Conservation (phyloP, 129 eudicot species). For the Lactuca saligna region DNA sequence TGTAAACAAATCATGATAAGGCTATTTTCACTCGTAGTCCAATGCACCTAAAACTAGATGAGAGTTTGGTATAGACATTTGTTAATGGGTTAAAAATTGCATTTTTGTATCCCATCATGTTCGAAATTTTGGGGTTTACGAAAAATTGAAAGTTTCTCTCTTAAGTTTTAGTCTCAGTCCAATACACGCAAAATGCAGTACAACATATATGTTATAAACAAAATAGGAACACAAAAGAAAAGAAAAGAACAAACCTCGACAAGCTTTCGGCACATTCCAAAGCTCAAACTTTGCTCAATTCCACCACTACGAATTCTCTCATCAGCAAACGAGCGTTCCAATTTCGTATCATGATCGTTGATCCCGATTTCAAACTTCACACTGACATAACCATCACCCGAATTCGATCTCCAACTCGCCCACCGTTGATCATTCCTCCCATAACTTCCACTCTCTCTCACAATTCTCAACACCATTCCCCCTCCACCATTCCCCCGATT, state of each 20-base stretch:
- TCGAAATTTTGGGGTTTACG: too few species aligned
- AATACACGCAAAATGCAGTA: not conserved
- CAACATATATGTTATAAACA: too few species aligned
- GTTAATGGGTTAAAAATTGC: too few species aligned
- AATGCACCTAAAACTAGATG: too few species aligned
- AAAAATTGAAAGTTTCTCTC: not conserved
- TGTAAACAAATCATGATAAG: too few species aligned
- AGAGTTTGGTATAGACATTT: too few species aligned
- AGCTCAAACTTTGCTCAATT: conserved; percentile 59
- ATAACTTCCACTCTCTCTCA: conserved; percentile 44
- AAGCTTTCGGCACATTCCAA: conserved; percentile 51
- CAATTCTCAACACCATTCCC: conserved; percentile 37
- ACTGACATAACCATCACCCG: conserved; percentile 45
- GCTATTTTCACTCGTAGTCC: too few species aligned
- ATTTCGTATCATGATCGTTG: conserved; percentile 9
- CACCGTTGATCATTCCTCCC: conserved; percentile 60
- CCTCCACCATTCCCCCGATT: conserved; percentile 47
- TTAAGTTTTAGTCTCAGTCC: too few species aligned
- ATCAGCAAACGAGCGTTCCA: conserved; percentile 25
- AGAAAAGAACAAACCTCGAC: conserved; percentile 48
- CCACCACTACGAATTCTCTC: conserved; percentile 31
- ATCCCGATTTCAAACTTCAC: conserved; percentile 54
- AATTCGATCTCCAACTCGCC: conserved; percentile 52
- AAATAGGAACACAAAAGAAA: not conserved
- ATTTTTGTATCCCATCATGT: too few species aligned